phyloP scores from a whole-genome alignment of 2,329 filamentous ascomycete species.

The Phialophora macrospora region DNA sequence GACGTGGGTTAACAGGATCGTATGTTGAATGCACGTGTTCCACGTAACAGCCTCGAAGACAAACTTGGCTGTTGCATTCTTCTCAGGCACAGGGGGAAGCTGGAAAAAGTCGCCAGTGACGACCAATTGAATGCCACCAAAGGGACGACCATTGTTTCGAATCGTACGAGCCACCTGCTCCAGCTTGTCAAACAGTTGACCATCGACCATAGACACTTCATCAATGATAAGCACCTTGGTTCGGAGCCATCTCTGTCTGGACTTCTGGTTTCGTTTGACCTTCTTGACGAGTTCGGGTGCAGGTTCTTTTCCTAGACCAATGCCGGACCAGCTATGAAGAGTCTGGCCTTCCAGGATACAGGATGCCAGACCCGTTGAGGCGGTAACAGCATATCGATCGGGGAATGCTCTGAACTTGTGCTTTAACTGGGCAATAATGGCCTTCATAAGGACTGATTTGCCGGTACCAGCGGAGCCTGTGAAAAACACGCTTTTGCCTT shows the following conservation, averaged over 20 bases:
- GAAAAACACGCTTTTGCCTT: conserved; percentile 91
- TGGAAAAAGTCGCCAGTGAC: conserved; percentile 99
- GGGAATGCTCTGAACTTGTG: conserved; percentile 76
- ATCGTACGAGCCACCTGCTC: conserved; percentile 83
- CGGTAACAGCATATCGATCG: conserved; percentile 88
- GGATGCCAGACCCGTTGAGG: conserved; percentile 91
- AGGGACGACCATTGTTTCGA: conserved; percentile 87
- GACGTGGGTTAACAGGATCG: conserved; percentile 90
- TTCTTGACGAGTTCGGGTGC: conserved; percentile 82
- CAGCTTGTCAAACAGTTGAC: conserved; percentile 94
- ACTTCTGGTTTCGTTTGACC: conserved; percentile 85
- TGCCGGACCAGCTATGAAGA: conserved; percentile 92
- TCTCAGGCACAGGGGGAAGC: conserved; percentile 87
- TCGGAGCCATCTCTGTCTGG: conserved; percentile 83
- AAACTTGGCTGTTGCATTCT: conserved; percentile 76
- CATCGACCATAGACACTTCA: conserved; percentile 98
- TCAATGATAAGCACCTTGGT: conserved; percentile 90
- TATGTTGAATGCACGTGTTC: conserved; percentile 91
- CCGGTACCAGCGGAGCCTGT: conserved; percentile 95
- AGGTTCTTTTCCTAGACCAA: conserved; percentile 90
- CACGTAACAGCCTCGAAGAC: conserved; percentile 91
- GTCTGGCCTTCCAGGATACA: conserved; percentile 97
- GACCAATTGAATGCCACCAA: conserved; percentile 93
- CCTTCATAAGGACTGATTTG: conserved; percentile 92
- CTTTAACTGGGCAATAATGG: conserved; percentile 82